These are phyloP conservation scores for Cyclotella choctawhatcheeana DNA, from an alignment of 108 stramenopile species.

Conservation along the genomic window DNA sequence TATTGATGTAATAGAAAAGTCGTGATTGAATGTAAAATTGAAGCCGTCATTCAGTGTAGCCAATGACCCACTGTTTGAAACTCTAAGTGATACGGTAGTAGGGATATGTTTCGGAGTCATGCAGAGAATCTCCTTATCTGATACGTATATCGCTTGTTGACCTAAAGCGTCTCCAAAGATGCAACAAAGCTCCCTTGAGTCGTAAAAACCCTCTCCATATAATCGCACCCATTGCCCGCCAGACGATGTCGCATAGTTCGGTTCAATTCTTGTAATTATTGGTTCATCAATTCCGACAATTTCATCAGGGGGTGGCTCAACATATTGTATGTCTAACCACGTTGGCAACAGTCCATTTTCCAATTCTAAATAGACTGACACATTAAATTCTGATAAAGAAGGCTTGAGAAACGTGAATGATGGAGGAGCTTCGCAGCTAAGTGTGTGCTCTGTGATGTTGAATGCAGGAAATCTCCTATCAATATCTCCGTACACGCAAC, in stretches of 20 bases:
- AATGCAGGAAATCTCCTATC: constrained; percentile 18
- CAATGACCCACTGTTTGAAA: constrained; percentile 22
- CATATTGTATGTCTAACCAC: constrained; percentile 28
- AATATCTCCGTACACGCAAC: constrained; percentile 33
- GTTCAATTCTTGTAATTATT: constrained; percentile 3
- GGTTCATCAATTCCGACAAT: constrained; percentile 16
- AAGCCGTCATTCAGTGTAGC: not conserved
- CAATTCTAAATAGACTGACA: constrained; percentile 26
- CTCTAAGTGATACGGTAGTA: constrained; percentile 22
- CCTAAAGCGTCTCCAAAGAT: constrained; percentile 49
- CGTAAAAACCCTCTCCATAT: constrained; percentile 69
- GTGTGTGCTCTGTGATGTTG: constrained; percentile 15
- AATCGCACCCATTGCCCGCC: constrained; percentile 43
- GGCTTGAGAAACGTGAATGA: not conserved
- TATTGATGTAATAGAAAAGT: constrained; percentile 25
- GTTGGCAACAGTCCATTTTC: constrained; percentile 41
- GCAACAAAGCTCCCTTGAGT: constrained; percentile 59
- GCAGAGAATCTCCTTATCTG: constrained; percentile 35
- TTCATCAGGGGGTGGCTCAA: not conserved
- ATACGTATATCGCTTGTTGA: constrained; percentile 24
- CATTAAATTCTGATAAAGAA: not conserved
- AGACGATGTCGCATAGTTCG: constrained; percentile 20
- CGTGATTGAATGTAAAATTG: constrained; percentile 30
- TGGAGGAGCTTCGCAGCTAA: constrained; percentile 33
- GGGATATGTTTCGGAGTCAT: constrained; percentile 34